A percentile compares a stretch with the other conserved stretches of the same genome.
Evolutionary conservation across 495 filamentous ascomycete species (phyloP).

Genomic region (Xylaria grammica): DNA sequence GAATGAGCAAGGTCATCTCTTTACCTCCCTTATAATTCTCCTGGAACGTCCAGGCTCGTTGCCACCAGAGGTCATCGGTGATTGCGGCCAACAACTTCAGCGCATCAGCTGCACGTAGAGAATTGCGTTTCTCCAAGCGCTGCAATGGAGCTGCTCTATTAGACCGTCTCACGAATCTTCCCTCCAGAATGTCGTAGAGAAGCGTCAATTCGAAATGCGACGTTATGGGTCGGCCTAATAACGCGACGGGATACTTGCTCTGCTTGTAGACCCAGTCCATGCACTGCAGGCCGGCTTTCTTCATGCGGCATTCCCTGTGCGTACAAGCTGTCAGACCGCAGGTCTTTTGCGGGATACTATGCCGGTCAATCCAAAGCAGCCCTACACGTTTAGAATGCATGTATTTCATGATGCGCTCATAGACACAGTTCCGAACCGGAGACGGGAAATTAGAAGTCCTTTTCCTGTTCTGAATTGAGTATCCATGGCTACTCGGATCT

Average conservation of each 20-base stretch:
- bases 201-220: slow-evolving; percentile 16
- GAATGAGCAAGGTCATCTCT: slow-evolving; percentile 31
- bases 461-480: slow-evolving; percentile 13
- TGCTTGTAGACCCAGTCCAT: slow-evolving; percentile 32
- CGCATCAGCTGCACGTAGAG: background rate
- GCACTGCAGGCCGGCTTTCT: slow-evolving; percentile 22
- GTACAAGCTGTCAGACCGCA: slow-evolving; percentile 7
- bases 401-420: slow-evolving; percentile 26
- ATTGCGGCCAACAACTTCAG: slow-evolving; percentile 24
- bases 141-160: background rate
- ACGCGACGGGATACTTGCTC: slow-evolving; percentile 27
- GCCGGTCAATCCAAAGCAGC: slow-evolving; percentile 32
- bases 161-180: slow-evolving; percentile 5
- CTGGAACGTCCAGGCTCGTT: slow-evolving; percentile 35
- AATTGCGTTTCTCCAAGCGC: background rate
- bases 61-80: slow-evolving; percentile 30
- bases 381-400: slow-evolving; percentile 21
- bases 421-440: slow-evolving; percentile 3
- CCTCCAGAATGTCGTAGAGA: slow-evolving; percentile 15
- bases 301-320: slow-evolving; percentile 13
- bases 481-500: slow-evolving; percentile 8
- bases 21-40: slow-evolving; percentile 30
- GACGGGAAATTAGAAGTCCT: background rate
- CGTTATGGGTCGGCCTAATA: slow-evolving; percentile 23
- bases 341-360: slow-evolving; percentile 30